Percentiles rank a stretch among this genome's conserved stretches.
Conservation (phyloP, 352 stramenopile species). For the Phytophthora vignae region DNA sequence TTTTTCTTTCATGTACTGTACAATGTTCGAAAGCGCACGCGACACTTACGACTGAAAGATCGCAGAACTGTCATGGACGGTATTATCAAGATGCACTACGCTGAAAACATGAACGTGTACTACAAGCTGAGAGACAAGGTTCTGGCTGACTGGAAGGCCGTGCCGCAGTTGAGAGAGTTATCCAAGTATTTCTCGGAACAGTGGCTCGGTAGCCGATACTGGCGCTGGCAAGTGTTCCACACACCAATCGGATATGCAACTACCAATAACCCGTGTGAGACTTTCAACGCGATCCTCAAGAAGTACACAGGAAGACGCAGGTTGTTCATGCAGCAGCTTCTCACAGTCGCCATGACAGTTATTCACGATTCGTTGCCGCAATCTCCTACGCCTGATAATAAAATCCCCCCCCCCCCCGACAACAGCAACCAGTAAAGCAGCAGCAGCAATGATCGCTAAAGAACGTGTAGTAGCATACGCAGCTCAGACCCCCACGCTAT, state of each 20-base stretch:
- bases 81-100: background rate
- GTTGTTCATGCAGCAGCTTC: background rate
- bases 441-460: background rate
- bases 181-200: slow-evolving; percentile 5
- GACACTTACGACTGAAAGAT: background rate
- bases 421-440: background rate
- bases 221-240: slow-evolving; percentile 16
- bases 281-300: background rate
- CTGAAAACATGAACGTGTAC: background rate
- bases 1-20: slow-evolving; percentile 17
- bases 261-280: background rate
- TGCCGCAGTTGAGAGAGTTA: background rate
- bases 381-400: background rate
- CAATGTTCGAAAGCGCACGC: slow-evolving; percentile 11
- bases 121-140: background rate
- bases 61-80: background rate
- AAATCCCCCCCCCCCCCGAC: background rate
- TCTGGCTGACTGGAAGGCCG: background rate
- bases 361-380: background rate
- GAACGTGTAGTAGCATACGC: background rate
- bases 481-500: background rate
- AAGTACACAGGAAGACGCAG: background rate
- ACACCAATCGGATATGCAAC: background rate
- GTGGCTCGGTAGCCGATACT: slow-evolving; percentile 6
- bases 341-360: background rate